Evolutionary conservation across 2,329 filamentous ascomycete species (phyloP), one percentile per base, ranked within the genome.

Genomic region (Neonectria hederae): DNA sequence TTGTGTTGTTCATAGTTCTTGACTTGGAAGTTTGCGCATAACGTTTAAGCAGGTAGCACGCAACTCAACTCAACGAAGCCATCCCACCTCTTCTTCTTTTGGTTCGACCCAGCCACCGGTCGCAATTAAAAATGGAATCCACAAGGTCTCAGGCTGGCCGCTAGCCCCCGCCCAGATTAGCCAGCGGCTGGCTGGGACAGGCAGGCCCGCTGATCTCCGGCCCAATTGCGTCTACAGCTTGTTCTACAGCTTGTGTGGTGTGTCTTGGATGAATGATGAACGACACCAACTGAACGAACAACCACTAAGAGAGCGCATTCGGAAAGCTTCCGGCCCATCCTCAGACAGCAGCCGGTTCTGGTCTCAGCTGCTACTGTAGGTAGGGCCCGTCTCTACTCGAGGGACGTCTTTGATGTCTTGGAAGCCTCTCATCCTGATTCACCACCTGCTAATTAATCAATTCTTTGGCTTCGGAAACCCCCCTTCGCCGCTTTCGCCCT

Each of bases 121-220:
- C 38, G 51, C 43, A 59, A 48, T 42, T 43, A 59, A 53, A 59
- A 53, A 40, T 38, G 22, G 48, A 53, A 61, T 49, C 67, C 69
- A 63, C 65, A 59, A 48, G 51, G 69, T 69, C 65, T 69, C 69
- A 72, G 62, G 59, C 67, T 65, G 56, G 52, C n/a, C 40, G 28
- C 70, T 71, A 69, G 54, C 38, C 21, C 58, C 17, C 21, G 35
- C 22, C 19, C 9, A 35, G 21, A 22, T 24, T 55, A 55, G 59
- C 21, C 24, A 24, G 51, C 51, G 51, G 51, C 51, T 53, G 30
- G 46, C 46, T 49, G 46, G 11, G 22, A 48, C n/a, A n/a, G 17
- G 30, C n/a, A n/a, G 17, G 30, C 30, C 26, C 24, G 30, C 17
- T 32, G 8, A 3, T 13, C 24, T 49, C 22, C 14, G 6, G 26